These are phyloP conservation scores for Quercus rubra DNA, from an alignment of 306 rosid genomes.

Conservation along the genomic window DNA sequence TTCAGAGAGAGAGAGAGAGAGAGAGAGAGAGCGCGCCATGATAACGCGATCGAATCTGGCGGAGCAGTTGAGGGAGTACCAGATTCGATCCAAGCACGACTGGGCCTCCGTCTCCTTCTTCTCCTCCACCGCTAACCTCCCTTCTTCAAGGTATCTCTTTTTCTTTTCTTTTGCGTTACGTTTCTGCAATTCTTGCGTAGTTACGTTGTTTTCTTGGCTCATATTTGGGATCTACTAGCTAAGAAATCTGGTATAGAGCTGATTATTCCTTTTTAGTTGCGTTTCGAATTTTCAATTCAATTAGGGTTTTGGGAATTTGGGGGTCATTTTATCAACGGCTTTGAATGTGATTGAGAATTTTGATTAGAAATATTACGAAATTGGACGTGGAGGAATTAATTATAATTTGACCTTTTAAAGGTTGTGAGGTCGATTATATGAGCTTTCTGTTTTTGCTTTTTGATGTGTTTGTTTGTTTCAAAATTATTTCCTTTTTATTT, in stretches of 20 bases:
- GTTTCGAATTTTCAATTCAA: slow-evolving; percentile 9
- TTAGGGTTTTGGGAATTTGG: slow-evolving; percentile 1
- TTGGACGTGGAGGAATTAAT: background rate
- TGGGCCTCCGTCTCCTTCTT: slow-evolving; percentile 99
- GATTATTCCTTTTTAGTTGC: slow-evolving; percentile 2
- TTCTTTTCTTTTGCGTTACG: background rate
- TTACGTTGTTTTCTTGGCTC: background rate
- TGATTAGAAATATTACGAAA: background rate
- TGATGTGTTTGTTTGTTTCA: background rate
- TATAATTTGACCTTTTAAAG: background rate
- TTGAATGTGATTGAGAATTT: background rate
- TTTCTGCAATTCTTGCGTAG: slow-evolving; percentile 1
- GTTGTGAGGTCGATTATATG: background rate
- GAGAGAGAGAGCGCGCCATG: slow-evolving; percentile 38
- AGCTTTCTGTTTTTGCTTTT: background rate
- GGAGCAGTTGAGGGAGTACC: slow-evolving; percentile 94
- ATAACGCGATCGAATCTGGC: slow-evolving; percentile 99
- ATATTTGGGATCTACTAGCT: background rate
- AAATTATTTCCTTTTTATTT: too few relatives aligned
- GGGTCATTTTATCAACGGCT: background rate
- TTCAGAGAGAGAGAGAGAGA: slow-evolving; percentile 13
- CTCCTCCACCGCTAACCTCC: slow-evolving; percentile 75
- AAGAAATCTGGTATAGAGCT: background rate
- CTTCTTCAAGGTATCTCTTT: slow-evolving; percentile 64
- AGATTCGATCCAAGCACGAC: slow-evolving; percentile 98